phyloP scores from a whole-genome alignment of 208 protist genomes.

The Leptomonas seymouri region DNA sequence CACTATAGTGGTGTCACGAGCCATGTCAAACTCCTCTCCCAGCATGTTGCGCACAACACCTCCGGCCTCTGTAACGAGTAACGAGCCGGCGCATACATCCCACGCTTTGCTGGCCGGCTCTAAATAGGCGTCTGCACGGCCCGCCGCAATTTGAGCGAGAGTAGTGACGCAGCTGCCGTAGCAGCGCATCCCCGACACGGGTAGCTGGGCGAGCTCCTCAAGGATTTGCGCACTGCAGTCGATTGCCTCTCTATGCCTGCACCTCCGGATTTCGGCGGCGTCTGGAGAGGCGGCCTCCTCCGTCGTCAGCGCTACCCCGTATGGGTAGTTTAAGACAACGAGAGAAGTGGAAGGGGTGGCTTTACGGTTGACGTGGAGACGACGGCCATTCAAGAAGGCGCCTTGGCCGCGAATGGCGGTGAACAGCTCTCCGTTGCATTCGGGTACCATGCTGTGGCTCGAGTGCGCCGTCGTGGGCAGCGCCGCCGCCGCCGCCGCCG shows the following conservation, averaged over 20 bases:
- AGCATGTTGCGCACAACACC: conserved; percentile 62
- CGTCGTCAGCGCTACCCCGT: conserved; percentile 27
- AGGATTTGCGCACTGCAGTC: conserved; percentile 43
- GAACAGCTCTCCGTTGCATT: conserved; percentile 68
- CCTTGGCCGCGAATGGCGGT: conserved; percentile 71
- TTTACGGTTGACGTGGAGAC: conserved; percentile 31
- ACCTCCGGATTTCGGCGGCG: conserved; percentile 3
- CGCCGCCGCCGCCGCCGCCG: conserved; percentile 1
- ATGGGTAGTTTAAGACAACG: conserved; percentile 56
- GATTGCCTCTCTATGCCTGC: conserved; percentile 39
- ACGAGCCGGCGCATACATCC: conserved; percentile 62
- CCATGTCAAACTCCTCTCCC: conserved; percentile 53
- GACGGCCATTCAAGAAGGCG: conserved; percentile 60
- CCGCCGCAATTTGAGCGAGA: conserved; percentile 60
- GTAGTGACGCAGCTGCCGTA: conserved; percentile 51
- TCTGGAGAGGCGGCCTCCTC: conserved; percentile 14
- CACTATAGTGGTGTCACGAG: conserved; percentile 53
- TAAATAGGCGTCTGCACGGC: conserved; percentile 65
- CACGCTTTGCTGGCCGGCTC: conserved; percentile 59
- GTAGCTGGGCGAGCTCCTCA: conserved; percentile 23
- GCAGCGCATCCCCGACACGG: conserved; percentile 45
- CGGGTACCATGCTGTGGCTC: conserved; percentile 19
- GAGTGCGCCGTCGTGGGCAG: conserved; percentile 5
- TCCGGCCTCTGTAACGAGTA: conserved; percentile 77
- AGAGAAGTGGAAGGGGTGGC: conserved; percentile 33